A percentile compares a stretch with the other conserved stretches of the same genome.
Conservation (phyloP, 768 basidiomycete genomes). For the Udeniomyces megalosporus region DNA sequence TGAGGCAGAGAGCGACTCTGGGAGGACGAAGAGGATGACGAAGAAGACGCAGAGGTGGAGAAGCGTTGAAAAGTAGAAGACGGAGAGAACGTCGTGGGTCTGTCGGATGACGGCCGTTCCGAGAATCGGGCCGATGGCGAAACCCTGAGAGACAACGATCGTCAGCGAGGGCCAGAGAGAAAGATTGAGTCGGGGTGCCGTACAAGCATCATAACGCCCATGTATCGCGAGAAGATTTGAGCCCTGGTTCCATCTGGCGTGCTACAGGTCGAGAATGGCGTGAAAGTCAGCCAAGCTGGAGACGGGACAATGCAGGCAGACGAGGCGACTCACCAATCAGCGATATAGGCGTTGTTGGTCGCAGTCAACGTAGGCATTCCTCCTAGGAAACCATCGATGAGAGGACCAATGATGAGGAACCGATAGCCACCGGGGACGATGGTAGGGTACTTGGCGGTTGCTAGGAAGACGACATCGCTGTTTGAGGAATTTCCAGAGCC, state of each 20-base stretch:
- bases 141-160: slow-evolving; percentile 33
- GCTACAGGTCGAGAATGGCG: no score
- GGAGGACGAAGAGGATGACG: slow-evolving; percentile 45
- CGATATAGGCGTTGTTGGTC: slow-evolving; percentile 35
- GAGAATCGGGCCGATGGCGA: slow-evolving; percentile 63
- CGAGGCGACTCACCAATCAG: no score
- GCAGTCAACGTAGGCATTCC: slow-evolving; percentile 12
- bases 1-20: slow-evolving; percentile 45
- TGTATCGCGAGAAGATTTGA: slow-evolving; percentile 50
- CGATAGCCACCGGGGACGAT: slow-evolving; percentile 42
- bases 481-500: no score
- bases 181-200: not conserved
- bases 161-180: not conserved
- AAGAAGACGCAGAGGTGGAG: slow-evolving; percentile 43
- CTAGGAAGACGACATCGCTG: slow-evolving; percentile 62
- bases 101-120: slow-evolving; percentile 45
- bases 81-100: slow-evolving; percentile 33
- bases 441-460: slow-evolving; percentile 57
- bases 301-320: no score
- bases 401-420: slow-evolving; percentile 34
- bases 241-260: slow-evolving; percentile 69
- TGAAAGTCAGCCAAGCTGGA: no score
- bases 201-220: slow-evolving; percentile 51
- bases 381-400: slow-evolving; percentile 14
- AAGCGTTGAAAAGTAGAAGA: slow-evolving; percentile 51